Evolutionary conservation across 192 early-diverging fungal genomes (phyloP).

Genomic region (Entomortierella beljakovae): DNA sequence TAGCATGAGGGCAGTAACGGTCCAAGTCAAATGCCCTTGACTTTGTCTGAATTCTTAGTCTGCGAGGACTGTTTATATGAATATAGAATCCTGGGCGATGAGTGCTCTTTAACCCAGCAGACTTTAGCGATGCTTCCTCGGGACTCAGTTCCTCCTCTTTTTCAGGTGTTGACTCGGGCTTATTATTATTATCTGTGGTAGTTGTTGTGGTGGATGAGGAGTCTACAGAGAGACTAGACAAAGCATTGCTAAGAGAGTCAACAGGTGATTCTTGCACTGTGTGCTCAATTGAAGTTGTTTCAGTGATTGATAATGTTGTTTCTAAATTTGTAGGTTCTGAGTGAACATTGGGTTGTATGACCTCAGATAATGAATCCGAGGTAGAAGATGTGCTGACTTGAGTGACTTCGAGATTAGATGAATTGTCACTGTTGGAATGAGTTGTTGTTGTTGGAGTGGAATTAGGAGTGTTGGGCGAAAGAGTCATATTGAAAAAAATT

Average conservation of each 20-base stretch:
- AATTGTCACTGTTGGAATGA: constrained; percentile 7
- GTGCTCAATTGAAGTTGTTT: background rate
- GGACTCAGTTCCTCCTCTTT: constrained; percentile 34
- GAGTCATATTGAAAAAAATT: background rate
- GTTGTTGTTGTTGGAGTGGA: background rate
- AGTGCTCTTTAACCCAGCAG: constrained; percentile 44
- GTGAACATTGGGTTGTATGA: too few species aligned
- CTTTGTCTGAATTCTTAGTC: constrained; percentile 41
- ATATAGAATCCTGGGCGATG: constrained; percentile 50
- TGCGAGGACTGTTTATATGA: constrained; percentile 27
- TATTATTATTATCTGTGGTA: constrained; percentile 1
- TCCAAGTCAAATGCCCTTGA: constrained; percentile 47
- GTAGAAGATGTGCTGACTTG: constrained; percentile 4
- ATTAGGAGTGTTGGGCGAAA: background rate
- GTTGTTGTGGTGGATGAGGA: background rate
- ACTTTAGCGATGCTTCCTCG: constrained; percentile 33
- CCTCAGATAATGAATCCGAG: too few species aligned
- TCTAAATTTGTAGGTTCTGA: background rate
- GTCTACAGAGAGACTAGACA: constrained; percentile 20
- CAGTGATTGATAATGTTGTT: background rate
- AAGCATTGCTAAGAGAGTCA: constrained; percentile 7
- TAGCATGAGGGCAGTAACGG: constrained; percentile 44
- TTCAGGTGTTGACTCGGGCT: background rate
- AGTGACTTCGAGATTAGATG: too few species aligned
- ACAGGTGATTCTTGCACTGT: background rate